Base-by-base conservation (phyloP, 2,329 filamentous ascomycete species). In the Epichloe baconii region DNA sequence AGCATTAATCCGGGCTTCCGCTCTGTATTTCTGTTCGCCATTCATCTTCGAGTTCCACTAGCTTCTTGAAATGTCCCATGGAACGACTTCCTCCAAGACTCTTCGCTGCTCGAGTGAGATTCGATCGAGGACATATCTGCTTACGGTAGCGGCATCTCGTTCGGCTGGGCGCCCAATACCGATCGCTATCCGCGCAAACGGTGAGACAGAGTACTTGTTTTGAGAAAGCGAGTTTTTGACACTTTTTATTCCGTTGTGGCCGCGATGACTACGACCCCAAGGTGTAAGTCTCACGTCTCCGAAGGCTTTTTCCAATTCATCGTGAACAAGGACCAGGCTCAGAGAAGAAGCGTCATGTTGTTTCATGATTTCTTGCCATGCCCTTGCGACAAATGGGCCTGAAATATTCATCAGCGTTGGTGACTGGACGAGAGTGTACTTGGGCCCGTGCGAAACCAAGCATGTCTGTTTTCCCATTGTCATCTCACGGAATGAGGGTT, bases 101-200 rank as follows among this genome's bases (percentile, higher is more conserved):
- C 64, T 62, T 61, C 71, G 71, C 61, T 86, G 76, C 11, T 64
- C 59, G 7, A 59, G 55, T 10, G 73, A 76, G 73, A 93, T 82
- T 59, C 80, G 79, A 52, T 74, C 74, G 58, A 97, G 69, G 43
- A 97, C 90, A 70, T 91, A 95, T 23, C 79, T 71, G 43, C 83
- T 79, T 10, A 97, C 89, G 2, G 78, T 79, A 40, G 71, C 69
- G 21, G 74, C 71, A 47, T 88, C 82, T 55, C 89, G 75, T 55
- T 77, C 83, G 44, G 70, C 72, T 0, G 91, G 91, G 44, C 93
- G 72, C n/a, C 88, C 90, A 68, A 97, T 95, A 0, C 93, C 93
- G 12, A 97, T 71, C 0, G 86, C 83, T 48, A 97, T 79, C 53
- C 86, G 74, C 56, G 64, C 75, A 70, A 71, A 78, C 14, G 64